A percentile compares a stretch with the other conserved stretches of the same genome.
Conservation (phyloP, 352 stramenopile species). For the Globisporangium okanoganense region DNA sequence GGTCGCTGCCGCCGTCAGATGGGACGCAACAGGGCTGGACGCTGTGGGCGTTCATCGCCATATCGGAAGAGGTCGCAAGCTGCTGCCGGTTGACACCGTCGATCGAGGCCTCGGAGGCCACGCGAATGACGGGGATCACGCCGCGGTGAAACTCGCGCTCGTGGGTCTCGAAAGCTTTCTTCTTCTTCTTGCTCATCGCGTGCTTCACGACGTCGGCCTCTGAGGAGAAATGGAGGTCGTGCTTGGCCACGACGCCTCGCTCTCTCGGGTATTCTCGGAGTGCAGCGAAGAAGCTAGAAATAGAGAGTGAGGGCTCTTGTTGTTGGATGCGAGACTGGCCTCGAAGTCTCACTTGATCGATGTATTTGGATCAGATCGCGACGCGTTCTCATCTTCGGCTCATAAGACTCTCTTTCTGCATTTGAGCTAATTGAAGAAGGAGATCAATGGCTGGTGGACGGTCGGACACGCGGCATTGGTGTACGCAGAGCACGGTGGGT, state of each 20-base stretch:
- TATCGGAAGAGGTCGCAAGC: too few relatives aligned
- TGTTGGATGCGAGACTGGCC: not conserved
- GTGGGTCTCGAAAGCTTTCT: slow-evolving; percentile 8
- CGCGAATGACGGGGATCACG: slow-evolving; percentile 13
- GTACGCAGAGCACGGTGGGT: too few relatives aligned
- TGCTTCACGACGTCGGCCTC: not conserved
- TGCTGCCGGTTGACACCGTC: too few relatives aligned
- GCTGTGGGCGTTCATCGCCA: not conserved
- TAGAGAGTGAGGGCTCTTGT: too few relatives aligned
- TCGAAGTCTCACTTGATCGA: not conserved
- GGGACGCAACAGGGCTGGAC: not conserved
- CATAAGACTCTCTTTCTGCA: too few relatives aligned
- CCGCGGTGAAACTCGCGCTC: not conserved
- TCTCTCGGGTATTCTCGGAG: too few relatives aligned
- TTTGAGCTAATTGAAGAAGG: too few relatives aligned
- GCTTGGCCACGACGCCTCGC: too few relatives aligned
- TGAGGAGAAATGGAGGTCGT: not conserved
- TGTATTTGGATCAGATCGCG: not conserved
- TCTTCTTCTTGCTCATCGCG: slow-evolving; percentile 14
- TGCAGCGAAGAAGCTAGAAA: too few relatives aligned
- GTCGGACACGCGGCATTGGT: too few relatives aligned
- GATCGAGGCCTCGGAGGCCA: slow-evolving; percentile 7
- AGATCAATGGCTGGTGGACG: too few relatives aligned
- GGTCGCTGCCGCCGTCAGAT: not conserved
- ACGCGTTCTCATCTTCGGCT: not conserved